Conservation (phyloP, 768 basidiomycete species). For the Trametes villosa region DNA sequence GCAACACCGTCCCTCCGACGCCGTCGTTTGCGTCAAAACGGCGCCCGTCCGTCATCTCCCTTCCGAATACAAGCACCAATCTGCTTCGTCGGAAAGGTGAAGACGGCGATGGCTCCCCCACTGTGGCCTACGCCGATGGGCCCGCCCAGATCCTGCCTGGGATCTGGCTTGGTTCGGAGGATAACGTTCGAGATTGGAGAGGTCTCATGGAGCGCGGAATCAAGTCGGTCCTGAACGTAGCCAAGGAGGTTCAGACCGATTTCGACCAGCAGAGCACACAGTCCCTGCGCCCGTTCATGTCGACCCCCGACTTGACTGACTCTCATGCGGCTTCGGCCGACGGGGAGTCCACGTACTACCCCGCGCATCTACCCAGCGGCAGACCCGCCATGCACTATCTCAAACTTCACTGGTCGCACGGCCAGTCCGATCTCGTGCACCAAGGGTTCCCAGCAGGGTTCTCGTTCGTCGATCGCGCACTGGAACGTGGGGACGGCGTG, state of each 20-base stretch:
- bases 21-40: slow-evolving; percentile 47
- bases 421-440: slow-evolving; percentile 85
- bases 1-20: slow-evolving; percentile 34
- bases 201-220: slow-evolving; percentile 73
- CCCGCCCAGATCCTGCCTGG: slow-evolving; percentile 85
- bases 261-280: slow-evolving; percentile 56
- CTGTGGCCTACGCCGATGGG: slow-evolving; percentile 76
- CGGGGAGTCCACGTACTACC: slow-evolving; percentile 58
- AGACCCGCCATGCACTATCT: slow-evolving; percentile 85
- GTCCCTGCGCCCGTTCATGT: slow-evolving; percentile 62
- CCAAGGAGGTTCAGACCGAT: slow-evolving; percentile 84
- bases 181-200: slow-evolving; percentile 85
- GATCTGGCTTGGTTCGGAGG: slow-evolving; percentile 90
- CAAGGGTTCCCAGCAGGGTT: slow-evolving; percentile 81
- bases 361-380: slow-evolving; percentile 67
- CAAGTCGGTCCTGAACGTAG: slow-evolving; percentile 85
- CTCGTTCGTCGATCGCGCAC: slow-evolving; percentile 77
- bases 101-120: slow-evolving; percentile 59
- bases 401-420: slow-evolving; percentile 91
- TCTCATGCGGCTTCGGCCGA: slow-evolving; percentile 35
- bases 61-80: slow-evolving; percentile 58
- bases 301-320: slow-evolving; percentile 65
- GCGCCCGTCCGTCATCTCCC: slow-evolving; percentile 74
- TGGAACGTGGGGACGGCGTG: slow-evolving; percentile 77
- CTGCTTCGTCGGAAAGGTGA: slow-evolving; percentile 63